Conservation (phyloP, 371 early-diverging fungal genomes). For the Catenaria anguillulae region DNA sequence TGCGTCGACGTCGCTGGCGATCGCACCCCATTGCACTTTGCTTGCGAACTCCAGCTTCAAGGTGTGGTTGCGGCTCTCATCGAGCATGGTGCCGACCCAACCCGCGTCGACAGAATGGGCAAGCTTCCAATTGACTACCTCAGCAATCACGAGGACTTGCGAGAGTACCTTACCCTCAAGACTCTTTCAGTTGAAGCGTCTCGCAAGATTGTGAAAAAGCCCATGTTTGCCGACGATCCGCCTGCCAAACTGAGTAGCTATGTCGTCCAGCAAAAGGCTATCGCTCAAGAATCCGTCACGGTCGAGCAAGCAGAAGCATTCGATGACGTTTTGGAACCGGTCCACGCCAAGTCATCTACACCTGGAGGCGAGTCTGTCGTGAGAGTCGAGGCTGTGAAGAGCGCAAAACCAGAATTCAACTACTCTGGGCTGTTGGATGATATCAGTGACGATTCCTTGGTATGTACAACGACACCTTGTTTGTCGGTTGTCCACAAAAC, state of each 20-base stretch:
- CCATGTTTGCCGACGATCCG: not conserved
- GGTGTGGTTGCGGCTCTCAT: not conserved
- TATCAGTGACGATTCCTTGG: not conserved
- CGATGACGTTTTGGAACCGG: too few species aligned
- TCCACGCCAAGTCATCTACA: too few species aligned
- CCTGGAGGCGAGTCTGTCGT: too few species aligned
- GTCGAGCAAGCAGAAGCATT: conserved; percentile 1
- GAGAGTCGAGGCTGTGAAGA: not conserved
- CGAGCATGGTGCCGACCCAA: not conserved
- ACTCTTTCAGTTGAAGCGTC: not conserved
- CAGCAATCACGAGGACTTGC: not conserved
- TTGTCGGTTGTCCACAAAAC: too few species aligned
- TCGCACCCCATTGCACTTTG: not conserved
- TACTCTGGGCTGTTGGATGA: not conserved
- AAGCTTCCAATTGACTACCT: not conserved
- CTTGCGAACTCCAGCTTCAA: not conserved
- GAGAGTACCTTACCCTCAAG: not conserved
- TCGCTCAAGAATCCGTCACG: not conserved
- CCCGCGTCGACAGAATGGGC: not conserved
- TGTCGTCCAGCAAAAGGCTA: not conserved
- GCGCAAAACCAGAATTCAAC: not conserved
- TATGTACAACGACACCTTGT: too few species aligned
- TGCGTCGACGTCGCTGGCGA: not conserved
- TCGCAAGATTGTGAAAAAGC: not conserved
- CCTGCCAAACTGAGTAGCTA: too few species aligned